A percentile compares a stretch with the other conserved stretches of the same genome.
Evolutionary conservation across 2,329 filamentous ascomycete species (phyloP).

Genomic region (Colletotrichum somersetense): DNA sequence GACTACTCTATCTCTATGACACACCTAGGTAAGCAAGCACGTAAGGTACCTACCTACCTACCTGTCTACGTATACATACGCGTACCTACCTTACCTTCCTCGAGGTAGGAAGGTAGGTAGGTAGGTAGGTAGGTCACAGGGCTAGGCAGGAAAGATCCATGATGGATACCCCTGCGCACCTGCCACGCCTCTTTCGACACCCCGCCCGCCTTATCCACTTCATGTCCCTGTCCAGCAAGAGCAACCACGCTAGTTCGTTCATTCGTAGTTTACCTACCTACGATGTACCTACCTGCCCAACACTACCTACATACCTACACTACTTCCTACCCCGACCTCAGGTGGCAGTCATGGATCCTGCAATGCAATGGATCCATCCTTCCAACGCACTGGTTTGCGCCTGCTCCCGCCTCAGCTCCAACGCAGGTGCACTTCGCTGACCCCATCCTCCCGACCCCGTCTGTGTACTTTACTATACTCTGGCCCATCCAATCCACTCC

Average conservation of each 20-base stretch:
- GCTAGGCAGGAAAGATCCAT: not conserved
- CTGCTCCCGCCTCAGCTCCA: constrained; percentile 1
- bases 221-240: constrained; percentile 14
- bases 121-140: not conserved
- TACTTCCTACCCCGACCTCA: constrained; percentile 32
- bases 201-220: constrained; percentile 15
- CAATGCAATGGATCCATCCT: constrained; percentile 10
- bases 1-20: too few relatives aligned
- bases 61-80: too few relatives aligned
- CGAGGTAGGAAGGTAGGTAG: not conserved
- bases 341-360: constrained; percentile 33
- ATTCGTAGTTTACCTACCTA: too few relatives aligned
- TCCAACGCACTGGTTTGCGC: constrained; percentile 24
- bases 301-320: too few relatives aligned
- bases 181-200: not conserved
- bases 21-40: too few relatives aligned
- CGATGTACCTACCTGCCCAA: too few relatives aligned
- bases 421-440: constrained; percentile 10
- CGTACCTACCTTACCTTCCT: not conserved
- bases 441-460: not conserved
- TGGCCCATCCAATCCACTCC: constrained; percentile 3
- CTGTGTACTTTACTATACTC: not conserved
- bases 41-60: too few relatives aligned
- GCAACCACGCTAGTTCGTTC: not conserved
- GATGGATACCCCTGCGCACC: constrained; percentile 6